A percentile compares a stretch with the other conserved stretches of the same genome.
Evolutionary conservation across 2,329 filamentous ascomycete species (phyloP).

Genomic region (Rutstroemia sp.): DNA sequence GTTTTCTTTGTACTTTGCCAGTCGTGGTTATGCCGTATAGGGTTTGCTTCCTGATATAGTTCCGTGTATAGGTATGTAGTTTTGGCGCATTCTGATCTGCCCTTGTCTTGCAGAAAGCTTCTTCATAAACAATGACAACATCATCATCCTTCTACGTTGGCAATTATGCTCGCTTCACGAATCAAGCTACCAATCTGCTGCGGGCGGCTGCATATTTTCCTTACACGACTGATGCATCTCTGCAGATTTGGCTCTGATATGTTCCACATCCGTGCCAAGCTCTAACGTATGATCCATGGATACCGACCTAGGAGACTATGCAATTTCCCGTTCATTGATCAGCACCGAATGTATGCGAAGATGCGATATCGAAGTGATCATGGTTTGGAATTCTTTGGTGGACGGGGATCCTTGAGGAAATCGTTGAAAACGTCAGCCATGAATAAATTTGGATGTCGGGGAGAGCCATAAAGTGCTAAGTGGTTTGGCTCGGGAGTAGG

Average conservation of each 20-base stretch:
- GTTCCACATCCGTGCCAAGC: conserved; percentile 8
- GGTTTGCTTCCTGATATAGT: not conserved
- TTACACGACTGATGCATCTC: conserved; percentile 4
- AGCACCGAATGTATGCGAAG: not conserved
- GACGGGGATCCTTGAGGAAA: not conserved
- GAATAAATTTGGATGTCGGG: not conserved
- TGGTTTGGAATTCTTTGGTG: not conserved
- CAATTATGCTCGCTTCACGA: not conserved
- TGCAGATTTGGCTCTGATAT: conserved; percentile 8
- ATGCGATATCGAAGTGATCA: not conserved
- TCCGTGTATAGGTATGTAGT: conserved; percentile 1
- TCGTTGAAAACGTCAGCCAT: conserved; percentile 4
- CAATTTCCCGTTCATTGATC: conserved; percentile 6
- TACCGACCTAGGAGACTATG: conserved; percentile 4
- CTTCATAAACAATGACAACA: conserved; percentile 2
- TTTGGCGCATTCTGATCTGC: not conserved
- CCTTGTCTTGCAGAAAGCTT: conserved; percentile 5
- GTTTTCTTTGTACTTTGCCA: not conserved
- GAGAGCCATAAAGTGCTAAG: not conserved
- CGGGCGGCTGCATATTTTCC: conserved; percentile 5
- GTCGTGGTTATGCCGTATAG: not conserved
- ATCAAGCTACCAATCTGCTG: not conserved
- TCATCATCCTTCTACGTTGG: not conserved
- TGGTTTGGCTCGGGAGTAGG: not conserved
- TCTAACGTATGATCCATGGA: conserved; percentile 9